phyloP scores from a whole-genome alignment of 176 grass and related monocot species.

The Tillandsia leiboldiana region DNA sequence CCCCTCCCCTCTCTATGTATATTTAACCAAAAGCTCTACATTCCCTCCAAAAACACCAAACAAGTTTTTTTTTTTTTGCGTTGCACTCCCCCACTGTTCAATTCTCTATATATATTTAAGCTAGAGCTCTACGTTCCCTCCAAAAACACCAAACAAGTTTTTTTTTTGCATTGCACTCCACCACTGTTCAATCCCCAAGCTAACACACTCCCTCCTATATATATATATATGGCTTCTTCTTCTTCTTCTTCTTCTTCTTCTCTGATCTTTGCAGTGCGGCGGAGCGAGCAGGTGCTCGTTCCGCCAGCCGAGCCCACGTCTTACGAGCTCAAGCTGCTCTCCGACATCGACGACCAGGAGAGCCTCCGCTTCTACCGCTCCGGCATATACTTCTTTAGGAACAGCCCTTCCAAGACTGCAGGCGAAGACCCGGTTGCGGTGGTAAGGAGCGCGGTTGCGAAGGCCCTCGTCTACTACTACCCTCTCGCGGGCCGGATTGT shows the following conservation, averaged over 20 bases:
- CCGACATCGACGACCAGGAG: constrained; percentile 20
- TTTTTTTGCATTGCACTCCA: no score
- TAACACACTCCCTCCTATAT: no score
- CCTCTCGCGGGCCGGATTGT: constrained; percentile 15
- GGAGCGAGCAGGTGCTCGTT: background rate
- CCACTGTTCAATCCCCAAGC: no score
- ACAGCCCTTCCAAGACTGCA: background rate
- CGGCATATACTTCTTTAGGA: constrained; percentile 12
- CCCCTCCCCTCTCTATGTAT: no score
- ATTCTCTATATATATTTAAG: no score
- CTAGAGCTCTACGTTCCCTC: no score
- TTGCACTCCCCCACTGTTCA: no score
- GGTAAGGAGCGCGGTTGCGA: constrained; percentile 5
- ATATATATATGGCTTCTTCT: no score
- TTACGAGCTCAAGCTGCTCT: constrained; percentile 10
- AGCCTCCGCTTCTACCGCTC: constrained; percentile 6
- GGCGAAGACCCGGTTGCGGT: constrained; percentile 3
- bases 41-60: no score
- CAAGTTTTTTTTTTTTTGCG: no score
- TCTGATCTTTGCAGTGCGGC: background rate
- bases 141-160: no score
- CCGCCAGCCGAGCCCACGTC: background rate
- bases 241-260: background rate
- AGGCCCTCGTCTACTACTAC: constrained; percentile 23
- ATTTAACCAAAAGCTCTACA: no score